Conservation (phyloP, 805 yeast genomes). For the Wickerhamomyces bovis region DNA sequence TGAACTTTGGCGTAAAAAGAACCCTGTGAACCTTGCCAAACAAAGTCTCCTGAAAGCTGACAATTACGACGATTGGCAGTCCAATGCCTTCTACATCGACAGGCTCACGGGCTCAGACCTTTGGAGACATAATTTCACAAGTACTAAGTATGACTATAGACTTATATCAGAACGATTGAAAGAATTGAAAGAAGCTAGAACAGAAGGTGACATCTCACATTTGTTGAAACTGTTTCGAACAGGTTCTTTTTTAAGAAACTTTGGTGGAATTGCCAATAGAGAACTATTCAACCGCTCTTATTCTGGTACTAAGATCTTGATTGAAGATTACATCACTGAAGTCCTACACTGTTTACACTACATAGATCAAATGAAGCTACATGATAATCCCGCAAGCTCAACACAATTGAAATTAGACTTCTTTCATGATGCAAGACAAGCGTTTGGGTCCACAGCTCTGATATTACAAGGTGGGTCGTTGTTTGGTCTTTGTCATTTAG, state of each 20-base stretch:
- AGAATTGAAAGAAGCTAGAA: constrained; percentile 54
- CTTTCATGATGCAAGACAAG: constrained; percentile 80
- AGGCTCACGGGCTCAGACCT: constrained; percentile 46
- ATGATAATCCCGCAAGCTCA: constrained; percentile 27
- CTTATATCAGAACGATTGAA: constrained; percentile 71
- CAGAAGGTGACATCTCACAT: constrained; percentile 43
- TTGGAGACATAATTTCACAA: constrained; percentile 81
- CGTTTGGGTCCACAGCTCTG: constrained; percentile 86
- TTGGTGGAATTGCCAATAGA: constrained; percentile 84
- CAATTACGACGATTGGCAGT: constrained; percentile 68
- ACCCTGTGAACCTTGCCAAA: constrained; percentile 41
- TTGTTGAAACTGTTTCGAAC: constrained; percentile 64
- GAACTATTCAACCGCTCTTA: constrained; percentile 75
- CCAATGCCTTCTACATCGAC: constrained; percentile 43
- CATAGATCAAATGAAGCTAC: constrained; percentile 34
- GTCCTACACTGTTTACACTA: constrained; percentile 63
- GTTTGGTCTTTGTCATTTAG: constrained; percentile 90
- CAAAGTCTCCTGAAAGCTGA: constrained; percentile 45
- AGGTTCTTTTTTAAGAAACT: constrained; percentile 78
- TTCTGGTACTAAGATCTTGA: constrained; percentile 81
- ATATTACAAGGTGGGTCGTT: constrained; percentile 92
- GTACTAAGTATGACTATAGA: constrained; percentile 76
- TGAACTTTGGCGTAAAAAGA: constrained; percentile 27
- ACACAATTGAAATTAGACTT: constrained; percentile 61
- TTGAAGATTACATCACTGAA: constrained; percentile 80